phyloP scores from a whole-genome alignment of 129 eudicot genomes.

The Chrysanthemum makinoi region DNA sequence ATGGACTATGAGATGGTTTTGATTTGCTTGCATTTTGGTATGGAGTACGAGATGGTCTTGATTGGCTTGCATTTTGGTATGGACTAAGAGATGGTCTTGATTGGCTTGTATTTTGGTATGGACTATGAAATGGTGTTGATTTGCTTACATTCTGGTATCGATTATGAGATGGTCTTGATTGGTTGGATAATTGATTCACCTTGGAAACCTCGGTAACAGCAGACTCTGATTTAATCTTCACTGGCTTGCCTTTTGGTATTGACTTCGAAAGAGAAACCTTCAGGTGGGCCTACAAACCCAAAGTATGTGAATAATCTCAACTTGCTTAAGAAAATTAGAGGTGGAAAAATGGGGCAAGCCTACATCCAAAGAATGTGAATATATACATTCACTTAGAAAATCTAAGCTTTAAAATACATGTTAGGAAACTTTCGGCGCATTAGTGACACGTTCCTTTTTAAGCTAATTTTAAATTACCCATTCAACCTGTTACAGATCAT shows the following conservation, averaged over 20 bases:
- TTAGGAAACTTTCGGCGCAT: background rate
- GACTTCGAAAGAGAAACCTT: slow-evolving; percentile 75
- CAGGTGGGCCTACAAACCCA: slow-evolving; percentile 44
- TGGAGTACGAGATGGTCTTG: slow-evolving; percentile 21
- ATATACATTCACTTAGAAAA: background rate
- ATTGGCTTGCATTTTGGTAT: slow-evolving; percentile 28
- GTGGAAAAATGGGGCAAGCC: background rate
- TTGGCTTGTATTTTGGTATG: slow-evolving; percentile 27
- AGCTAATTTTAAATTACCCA: background rate
- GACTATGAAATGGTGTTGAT: no score
- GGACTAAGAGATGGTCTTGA: no score
- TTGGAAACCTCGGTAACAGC: background rate
- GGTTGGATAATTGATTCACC: background rate
- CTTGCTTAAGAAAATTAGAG: background rate
- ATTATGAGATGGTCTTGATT: slow-evolving; percentile 24
- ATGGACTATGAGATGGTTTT: slow-evolving; percentile 21
- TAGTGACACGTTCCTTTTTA: background rate
- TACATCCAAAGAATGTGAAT: no score
- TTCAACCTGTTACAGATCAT: background rate
- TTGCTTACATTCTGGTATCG: slow-evolving; percentile 1
- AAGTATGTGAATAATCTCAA: slow-evolving; percentile 5
- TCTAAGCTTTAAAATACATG: background rate
- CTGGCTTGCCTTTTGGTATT: slow-evolving; percentile 36
- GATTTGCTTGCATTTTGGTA: slow-evolving; percentile 31
- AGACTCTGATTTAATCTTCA: slow-evolving; percentile 27